phyloP scores from a whole-genome alignment of 2,329 filamentous ascomycete genomes.

The Fusarium acutatum region DNA sequence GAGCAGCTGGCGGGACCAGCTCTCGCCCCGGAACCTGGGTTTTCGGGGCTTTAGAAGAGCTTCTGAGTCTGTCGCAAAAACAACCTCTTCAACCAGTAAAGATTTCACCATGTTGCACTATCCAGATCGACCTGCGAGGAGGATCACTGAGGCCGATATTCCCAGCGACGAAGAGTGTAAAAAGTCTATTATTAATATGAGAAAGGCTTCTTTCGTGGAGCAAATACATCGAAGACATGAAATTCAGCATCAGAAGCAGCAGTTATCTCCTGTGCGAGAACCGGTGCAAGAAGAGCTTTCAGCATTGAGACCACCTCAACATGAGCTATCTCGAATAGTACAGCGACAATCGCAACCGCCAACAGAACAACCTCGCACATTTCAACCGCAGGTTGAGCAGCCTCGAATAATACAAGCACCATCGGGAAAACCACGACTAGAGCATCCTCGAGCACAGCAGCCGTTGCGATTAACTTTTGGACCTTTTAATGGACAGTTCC shows the following conservation, averaged over 20 bases:
- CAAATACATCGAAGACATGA: conserved; percentile 18
- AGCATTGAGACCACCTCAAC: not conserved
- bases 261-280: conserved; percentile 7
- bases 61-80: conserved; percentile 26
- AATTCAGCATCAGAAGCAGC: conserved; percentile 5
- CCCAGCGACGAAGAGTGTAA: conserved; percentile 38
- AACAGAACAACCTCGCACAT: not conserved
- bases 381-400: not conserved
- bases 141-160: conserved; percentile 32
- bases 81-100: not conserved
- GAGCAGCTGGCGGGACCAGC: conserved; percentile 35
- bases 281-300: not conserved
- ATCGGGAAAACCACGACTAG: not conserved
- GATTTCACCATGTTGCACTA: conserved; percentile 36
- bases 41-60: conserved; percentile 33
- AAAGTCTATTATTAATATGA: conserved; percentile 20
- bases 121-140: conserved; percentile 34
- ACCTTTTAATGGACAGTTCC: conserved; percentile 8
- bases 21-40: conserved; percentile 26
- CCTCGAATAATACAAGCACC: not conserved
- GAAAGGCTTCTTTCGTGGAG: conserved; percentile 26
- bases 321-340: not conserved
- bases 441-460: conserved; percentile 14
- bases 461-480: conserved; percentile 26
- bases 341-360: not conserved